Evolutionary conservation across 306 rosid genomes (phyloP).

Genomic region (Sicyos edulis): DNA sequence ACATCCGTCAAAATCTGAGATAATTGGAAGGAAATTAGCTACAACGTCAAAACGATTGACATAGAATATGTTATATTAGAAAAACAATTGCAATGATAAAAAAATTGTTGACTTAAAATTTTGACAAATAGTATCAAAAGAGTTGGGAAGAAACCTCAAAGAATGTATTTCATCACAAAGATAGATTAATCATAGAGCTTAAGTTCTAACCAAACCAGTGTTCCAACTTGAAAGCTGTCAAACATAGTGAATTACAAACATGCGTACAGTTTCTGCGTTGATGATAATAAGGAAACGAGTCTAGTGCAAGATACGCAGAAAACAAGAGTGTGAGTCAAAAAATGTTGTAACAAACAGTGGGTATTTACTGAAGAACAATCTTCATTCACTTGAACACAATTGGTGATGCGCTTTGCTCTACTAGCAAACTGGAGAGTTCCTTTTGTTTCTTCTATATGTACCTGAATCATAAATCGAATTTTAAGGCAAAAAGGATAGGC

Average conservation of each 20-base stretch:
- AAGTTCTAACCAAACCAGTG: not conserved
- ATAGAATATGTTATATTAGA: not conserved
- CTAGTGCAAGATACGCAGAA: not conserved
- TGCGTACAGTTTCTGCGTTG: not conserved
- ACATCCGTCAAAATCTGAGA: slow-evolving; percentile 82
- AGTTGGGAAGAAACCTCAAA: not conserved
- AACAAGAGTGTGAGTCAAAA: not conserved
- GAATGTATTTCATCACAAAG: not conserved
- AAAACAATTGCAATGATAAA: not conserved
- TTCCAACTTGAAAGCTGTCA: not conserved
- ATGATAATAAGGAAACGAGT: not conserved
- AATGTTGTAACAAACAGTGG: not conserved
- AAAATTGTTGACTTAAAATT: not conserved
- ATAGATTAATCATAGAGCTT: not conserved
- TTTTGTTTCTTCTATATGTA: slow-evolving; percentile 87
- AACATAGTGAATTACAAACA: not conserved
- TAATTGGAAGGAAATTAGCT: slow-evolving; percentile 18
- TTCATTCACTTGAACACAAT: slow-evolving; percentile 95
- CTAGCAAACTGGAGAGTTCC: slow-evolving; percentile 99
- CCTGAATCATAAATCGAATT: slow-evolving; percentile 31
- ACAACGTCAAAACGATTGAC: not conserved
- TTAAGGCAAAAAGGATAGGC: not conserved
- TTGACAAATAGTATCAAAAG: not conserved
- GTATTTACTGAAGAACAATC: slow-evolving; percentile 32
- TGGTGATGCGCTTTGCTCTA: slow-evolving; percentile 91